These are phyloP conservation scores for Plicaturopsis crispa DNA, from an alignment of 768 basidiomycete genomes.

Conservation along the genomic window DNA sequence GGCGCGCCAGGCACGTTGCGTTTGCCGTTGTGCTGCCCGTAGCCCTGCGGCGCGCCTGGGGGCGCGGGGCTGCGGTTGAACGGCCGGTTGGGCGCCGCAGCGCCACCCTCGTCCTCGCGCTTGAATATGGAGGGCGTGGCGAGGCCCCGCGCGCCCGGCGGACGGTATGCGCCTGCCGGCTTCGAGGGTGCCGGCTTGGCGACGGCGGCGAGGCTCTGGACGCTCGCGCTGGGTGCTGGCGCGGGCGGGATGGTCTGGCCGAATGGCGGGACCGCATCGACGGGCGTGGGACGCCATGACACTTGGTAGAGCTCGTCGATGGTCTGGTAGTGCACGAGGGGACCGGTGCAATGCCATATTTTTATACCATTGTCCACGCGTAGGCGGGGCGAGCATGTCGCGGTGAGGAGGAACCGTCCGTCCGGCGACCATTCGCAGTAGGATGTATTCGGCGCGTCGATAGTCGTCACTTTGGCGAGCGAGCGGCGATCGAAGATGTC, in stretches of 20 bases:
- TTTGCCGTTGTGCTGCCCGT: conserved; percentile 30
- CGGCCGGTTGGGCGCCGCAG: conserved; percentile 55
- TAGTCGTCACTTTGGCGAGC: conserved; percentile 66
- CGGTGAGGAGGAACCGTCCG: conserved; percentile 88
- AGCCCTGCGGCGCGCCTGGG: conserved; percentile 21
- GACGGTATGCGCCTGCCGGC: conserved; percentile 84
- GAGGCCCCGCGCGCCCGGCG: conserved; percentile 87
- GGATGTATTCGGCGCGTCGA: conserved; percentile 90
- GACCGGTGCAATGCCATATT: conserved; percentile 89
- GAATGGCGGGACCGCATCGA: conserved; percentile 64
- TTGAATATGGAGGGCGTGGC: conserved; percentile 86
- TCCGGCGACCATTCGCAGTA: conserved; percentile 95
- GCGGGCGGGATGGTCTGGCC: conserved; percentile 58
- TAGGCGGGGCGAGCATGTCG: conserved; percentile 90
- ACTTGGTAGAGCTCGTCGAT: conserved; percentile 89
- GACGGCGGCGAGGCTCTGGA: conserved; percentile 36
- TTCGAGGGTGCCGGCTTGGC: conserved; percentile 54
- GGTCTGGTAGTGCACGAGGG: conserved; percentile 76
- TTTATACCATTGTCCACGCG: conserved; percentile 98
- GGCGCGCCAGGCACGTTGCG: conserved; percentile 71
- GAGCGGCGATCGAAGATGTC: conserved; percentile 88
- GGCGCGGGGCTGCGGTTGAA: conserved; percentile 52
- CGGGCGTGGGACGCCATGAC: conserved; percentile 69
- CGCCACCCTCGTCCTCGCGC: conserved; percentile 85
- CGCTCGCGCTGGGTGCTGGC: conserved; percentile 57